Percentiles rank a stretch among this genome's conserved stretches.
Conservation (phyloP, 2,329 filamentous ascomycete species). For the Simplicillium sp. region DNA sequence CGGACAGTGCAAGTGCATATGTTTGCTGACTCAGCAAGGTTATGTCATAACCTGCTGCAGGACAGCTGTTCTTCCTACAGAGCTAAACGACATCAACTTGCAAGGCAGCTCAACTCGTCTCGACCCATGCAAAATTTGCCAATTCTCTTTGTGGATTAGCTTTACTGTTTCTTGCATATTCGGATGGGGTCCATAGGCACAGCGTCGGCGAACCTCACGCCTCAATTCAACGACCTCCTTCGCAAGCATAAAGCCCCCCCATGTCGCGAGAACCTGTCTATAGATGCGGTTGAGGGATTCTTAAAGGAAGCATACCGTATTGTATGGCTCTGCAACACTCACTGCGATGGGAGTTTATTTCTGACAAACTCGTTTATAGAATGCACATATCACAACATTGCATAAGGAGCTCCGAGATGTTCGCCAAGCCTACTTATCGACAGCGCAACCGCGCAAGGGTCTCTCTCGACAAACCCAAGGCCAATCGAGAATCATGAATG, state of each 20-base stretch:
- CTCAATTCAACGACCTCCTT: constrained; percentile 59
- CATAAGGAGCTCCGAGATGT: constrained; percentile 72
- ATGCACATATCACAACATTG: constrained; percentile 74
- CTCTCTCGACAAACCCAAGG: constrained; percentile 37
- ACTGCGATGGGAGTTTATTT: not conserved
- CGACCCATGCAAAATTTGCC: no score
- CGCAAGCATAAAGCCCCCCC: constrained; percentile 45
- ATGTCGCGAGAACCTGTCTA: constrained; percentile 30
- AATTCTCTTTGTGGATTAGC: no score
- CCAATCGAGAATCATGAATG: constrained; percentile 53
- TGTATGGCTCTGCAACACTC: constrained; percentile 39
- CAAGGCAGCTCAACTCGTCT: no score
- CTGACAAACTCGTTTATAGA: constrained; percentile 38
- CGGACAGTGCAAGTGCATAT: no score
- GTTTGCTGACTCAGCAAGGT: no score
- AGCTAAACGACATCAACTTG: no score
- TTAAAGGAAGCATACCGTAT: constrained; percentile 91
- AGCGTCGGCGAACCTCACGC: constrained; percentile 51
- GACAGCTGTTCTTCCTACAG: no score
- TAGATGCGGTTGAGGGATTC: constrained; percentile 67
- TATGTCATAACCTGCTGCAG: no score
- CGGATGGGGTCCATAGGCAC: not conserved
- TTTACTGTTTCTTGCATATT: no score
- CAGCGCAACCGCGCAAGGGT: constrained; percentile 52
- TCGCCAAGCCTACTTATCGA: constrained; percentile 85